phyloP scores from a whole-genome alignment of 352 stramenopile species.

The Phytophthora litchii region DNA sequence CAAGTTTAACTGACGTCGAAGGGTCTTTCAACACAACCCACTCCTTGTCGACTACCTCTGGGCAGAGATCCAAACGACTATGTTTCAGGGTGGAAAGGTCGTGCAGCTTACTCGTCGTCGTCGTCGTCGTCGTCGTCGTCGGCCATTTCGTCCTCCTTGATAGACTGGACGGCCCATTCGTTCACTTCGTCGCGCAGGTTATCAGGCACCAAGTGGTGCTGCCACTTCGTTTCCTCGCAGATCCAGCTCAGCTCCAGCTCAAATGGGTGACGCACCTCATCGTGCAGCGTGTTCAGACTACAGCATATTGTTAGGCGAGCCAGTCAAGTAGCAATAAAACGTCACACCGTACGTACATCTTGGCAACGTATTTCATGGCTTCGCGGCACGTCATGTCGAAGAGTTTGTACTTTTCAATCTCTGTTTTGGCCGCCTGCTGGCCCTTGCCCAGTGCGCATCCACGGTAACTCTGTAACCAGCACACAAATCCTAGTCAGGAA shows the following conservation, averaged over 20 bases:
- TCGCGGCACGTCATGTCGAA: constrained; percentile 94
- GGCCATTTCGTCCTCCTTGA: constrained; percentile 89
- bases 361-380: constrained; percentile 98
- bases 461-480: constrained; percentile 92
- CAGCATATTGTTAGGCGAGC: neutral
- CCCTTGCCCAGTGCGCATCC: constrained; percentile 97
- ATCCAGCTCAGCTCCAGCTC: constrained; percentile 99
- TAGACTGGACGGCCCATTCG: constrained; percentile 84
- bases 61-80: constrained; percentile 7
- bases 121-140: constrained; percentile 88
- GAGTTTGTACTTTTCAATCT: constrained; percentile 98
- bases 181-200: constrained; percentile 88
- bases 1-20: constrained; percentile 24
- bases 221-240: constrained; percentile 94
- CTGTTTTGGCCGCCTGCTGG: constrained; percentile 97
- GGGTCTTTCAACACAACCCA: neutral
- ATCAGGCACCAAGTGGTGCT: constrained; percentile 94
- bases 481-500: constrained; percentile 6
- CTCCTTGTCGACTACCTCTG: neutral
- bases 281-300: constrained; percentile 95
- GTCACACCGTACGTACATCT: constrained; percentile 86
- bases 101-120: constrained; percentile 55
- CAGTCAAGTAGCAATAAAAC: neutral
- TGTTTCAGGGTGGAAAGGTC: constrained; percentile 12
- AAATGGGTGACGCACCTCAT: constrained; percentile 98